These are phyloP conservation scores for Pelargonium australe DNA, from an alignment of 441 rosid species.

Conservation along the genomic window DNA sequence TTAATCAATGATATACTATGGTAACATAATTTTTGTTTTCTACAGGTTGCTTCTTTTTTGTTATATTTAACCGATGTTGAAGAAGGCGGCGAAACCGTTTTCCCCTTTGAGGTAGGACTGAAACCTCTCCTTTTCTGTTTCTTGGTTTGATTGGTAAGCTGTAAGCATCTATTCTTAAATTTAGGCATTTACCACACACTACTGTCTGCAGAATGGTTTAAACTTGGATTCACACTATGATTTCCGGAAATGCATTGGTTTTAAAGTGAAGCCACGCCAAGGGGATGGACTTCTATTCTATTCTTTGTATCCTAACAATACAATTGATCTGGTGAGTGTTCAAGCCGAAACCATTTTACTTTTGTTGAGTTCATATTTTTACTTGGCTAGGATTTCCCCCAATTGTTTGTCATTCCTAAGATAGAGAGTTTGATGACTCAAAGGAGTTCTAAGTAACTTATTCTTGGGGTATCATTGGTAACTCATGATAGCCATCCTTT, in stretches of 20 bases:
- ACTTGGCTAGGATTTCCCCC: background rate
- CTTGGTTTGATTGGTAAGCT: background rate
- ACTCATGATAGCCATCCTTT: too few relatives aligned
- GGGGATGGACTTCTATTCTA: constrained; percentile 68
- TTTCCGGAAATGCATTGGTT: constrained; percentile 38
- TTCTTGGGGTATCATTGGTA: too few relatives aligned
- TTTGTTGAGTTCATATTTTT: background rate
- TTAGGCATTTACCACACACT: background rate
- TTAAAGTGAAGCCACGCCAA: constrained; percentile 48
- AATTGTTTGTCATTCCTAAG: background rate
- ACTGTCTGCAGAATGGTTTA: constrained; percentile 11
- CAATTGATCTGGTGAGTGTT: constrained; percentile 50
- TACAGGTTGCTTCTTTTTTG: constrained; percentile 53
- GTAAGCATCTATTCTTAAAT: background rate
- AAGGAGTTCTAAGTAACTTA: too few relatives aligned
- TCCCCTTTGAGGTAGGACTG: constrained; percentile 51
- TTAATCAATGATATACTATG: too few relatives aligned
- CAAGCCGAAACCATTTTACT: background rate
- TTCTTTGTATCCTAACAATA: constrained; percentile 47
- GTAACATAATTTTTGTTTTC: background rate
- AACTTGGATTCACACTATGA: constrained; percentile 38
- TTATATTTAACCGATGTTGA: constrained; percentile 56
- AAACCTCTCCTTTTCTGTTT: background rate
- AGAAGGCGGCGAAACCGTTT: constrained; percentile 67
- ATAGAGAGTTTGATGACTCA: background rate